phyloP scores from a whole-genome alignment of 768 basidiomycete species.

The Crucibulum laeve region DNA sequence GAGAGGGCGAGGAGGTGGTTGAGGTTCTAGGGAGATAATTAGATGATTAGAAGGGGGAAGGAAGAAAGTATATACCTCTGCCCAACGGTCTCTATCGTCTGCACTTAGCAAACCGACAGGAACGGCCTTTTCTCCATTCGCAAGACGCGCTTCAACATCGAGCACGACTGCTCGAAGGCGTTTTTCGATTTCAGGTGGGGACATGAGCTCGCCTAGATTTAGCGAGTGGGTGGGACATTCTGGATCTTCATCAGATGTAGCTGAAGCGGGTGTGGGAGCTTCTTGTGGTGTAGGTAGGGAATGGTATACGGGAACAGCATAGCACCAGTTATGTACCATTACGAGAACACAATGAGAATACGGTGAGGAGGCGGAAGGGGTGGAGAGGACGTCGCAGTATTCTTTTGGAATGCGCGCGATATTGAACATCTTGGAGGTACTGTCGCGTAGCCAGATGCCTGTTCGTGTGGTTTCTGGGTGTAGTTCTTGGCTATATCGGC shows the following conservation, averaged over 20 bases:
- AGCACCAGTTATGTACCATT: constrained; percentile 75
- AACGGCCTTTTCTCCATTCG: constrained; percentile 50
- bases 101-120: constrained; percentile 72
- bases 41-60: constrained; percentile 2
- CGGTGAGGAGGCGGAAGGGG: constrained; percentile 36
- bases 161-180: constrained; percentile 39
- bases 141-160: constrained; percentile 54
- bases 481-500: constrained; percentile 53
- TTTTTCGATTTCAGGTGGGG: constrained; percentile 35
- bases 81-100: constrained; percentile 82
- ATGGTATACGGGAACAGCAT: constrained; percentile 70
- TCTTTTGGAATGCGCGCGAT: constrained; percentile 68
- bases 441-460: constrained; percentile 65
- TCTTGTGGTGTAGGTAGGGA: too few species aligned
- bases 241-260: too few species aligned
- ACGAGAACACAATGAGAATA: constrained; percentile 61
- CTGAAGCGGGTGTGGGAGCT: too few species aligned
- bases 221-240: constrained; percentile 29
- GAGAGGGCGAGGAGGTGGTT: constrained; percentile 64
- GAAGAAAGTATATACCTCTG: constrained; percentile 46
- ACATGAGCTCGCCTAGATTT: constrained; percentile 21
- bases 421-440: constrained; percentile 66
- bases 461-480: constrained; percentile 69
- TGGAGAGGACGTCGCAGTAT: constrained; percentile 60
- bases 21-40: constrained; percentile 52